Evolutionary conservation across 148 eudicot species (phyloP), one percentile per base, ranked within the genome.

Genomic region (Vaccinium macrocarpon): DNA sequence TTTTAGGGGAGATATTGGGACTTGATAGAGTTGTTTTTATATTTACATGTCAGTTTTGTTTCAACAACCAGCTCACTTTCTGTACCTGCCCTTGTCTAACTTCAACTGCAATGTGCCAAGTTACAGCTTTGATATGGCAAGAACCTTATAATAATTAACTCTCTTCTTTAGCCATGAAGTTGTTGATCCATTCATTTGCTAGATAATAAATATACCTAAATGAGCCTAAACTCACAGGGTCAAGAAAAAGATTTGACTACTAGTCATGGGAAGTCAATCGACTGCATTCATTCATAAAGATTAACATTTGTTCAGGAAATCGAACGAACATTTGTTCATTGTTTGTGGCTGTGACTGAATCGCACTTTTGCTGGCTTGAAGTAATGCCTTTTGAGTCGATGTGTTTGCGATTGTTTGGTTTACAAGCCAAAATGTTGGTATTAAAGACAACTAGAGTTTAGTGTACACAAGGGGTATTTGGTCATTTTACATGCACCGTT

Each of bases 41-140:
- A 12, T 21, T 68, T 27, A 68, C 73, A 68, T 68, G 38, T 68
- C 73, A 10, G 72, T 35, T 66, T 66, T 71, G 19, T 29, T 71
- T 71, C 76, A 72, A 72, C 57, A 23, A 68, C 73, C 73, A 25
- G 15, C 38, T 27, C 35, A 14, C 12, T 66, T 66, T 66, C 72
- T 27, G 38, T 27, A 68, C 73, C 80, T 77, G 57, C 80, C 16
- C 32, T 10, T 75, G 32, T 77, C 80, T 51, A 77, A 76, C 32
- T 68, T 51, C 80, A 49, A 49, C 59, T 51, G 8, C 49, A 50
- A 14, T 64, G 13, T 6, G 15, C 64, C 14, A 16, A 49, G 18
- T 42, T 59, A 62, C 35, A 23, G 72, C 66, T 61, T 61, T 21
- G 6, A 9, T 1, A 0, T 0, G 50, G 27, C 25, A 79, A 1